Evolutionary conservation across 352 stramenopile species (phyloP).

Genomic region (Phytophthora fragariae): DNA sequence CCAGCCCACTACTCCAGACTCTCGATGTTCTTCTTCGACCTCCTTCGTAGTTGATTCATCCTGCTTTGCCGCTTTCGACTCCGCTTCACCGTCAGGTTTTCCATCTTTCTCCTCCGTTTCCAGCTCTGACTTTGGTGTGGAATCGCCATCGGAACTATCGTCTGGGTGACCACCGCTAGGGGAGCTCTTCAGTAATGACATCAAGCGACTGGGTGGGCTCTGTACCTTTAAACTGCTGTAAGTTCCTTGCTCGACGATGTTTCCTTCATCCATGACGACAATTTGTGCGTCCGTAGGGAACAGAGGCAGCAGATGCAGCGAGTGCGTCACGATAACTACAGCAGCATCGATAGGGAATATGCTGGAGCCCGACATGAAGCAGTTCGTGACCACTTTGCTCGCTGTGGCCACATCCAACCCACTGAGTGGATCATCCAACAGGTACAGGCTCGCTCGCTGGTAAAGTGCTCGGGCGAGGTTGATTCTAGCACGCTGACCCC

Average conservation of each 20-base stretch:
- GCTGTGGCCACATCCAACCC: conserved; percentile 78
- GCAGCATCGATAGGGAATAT: conserved; percentile 59
- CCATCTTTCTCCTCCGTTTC: background rate
- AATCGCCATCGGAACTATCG: background rate
- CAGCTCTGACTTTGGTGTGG: background rate
- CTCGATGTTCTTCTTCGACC: conserved; percentile 67
- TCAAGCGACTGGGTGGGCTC: conserved; percentile 36
- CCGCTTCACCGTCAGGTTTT: background rate
- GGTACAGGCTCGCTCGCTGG: conserved; percentile 65
- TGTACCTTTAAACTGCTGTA: conserved; percentile 37
- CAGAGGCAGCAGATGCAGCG: conserved; percentile 67
- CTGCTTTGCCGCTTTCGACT: conserved; percentile 11
- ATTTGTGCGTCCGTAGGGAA: conserved; percentile 53
- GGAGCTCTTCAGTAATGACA: conserved; percentile 33
- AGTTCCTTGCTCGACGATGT: conserved; percentile 53
- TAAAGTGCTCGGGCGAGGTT: conserved; percentile 89
- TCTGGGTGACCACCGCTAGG: background rate
- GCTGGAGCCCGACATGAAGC: conserved; percentile 46
- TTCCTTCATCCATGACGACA: conserved; percentile 67
- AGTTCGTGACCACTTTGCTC: conserved; percentile 54
- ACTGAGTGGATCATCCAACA: conserved; percentile 92
- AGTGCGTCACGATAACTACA: conserved; percentile 84
- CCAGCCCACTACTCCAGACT: conserved; percentile 58
- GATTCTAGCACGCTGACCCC: conserved; percentile 83
- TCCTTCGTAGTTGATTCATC: conserved; percentile 13